Conservation (phyloP, 1,284 basidiomycete species). For the Bondarzewia mesenterica region DNA sequence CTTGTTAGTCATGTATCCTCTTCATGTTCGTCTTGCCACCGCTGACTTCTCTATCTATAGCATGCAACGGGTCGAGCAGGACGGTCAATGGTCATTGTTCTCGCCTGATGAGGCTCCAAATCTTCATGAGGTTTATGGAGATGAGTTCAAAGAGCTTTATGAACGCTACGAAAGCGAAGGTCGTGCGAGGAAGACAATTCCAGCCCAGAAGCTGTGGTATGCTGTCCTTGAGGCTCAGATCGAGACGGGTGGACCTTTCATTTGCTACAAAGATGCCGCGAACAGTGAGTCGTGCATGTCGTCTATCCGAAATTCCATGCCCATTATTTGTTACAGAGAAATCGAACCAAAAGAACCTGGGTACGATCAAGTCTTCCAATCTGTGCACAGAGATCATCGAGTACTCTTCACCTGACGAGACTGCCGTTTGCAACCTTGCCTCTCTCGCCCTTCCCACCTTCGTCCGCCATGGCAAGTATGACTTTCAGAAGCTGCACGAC, state of each 20-base stretch:
- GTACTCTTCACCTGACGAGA: conserved; percentile 97
- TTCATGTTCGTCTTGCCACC: background rate
- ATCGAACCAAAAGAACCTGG: conserved; percentile 98
- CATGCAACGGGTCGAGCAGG: conserved; percentile 89
- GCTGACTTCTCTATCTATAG: conserved; percentile 26
- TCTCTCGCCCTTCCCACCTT: conserved; percentile 93
- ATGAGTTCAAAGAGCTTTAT: conserved; percentile 89
- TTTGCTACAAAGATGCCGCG: conserved; percentile 93
- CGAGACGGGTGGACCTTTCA: conserved; percentile 97
- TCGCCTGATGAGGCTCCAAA: conserved; percentile 96
- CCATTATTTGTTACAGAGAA: conserved; percentile 50
- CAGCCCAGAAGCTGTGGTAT: conserved; percentile 99
- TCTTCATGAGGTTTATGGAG: conserved; percentile 85
- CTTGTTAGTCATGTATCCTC: conserved; percentile 53
- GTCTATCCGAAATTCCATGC: conserved; percentile 2
- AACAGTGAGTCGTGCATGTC: conserved; percentile 48
- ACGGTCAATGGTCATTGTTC: conserved; percentile 93
- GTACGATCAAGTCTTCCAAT: conserved; percentile 99
- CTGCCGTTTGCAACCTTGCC: conserved; percentile 98
- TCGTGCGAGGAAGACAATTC: conserved; percentile 79
- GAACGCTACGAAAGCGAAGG: conserved; percentile 90
- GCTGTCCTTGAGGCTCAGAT: conserved; percentile 96
- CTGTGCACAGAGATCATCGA: conserved; percentile 99
- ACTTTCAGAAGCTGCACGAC: conserved; percentile 94
- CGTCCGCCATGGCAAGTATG: conserved; percentile 69